Base-by-base conservation (phyloP, 2,329 filamentous ascomycete species). In the Neopestalotiopsis rosae region DNA sequence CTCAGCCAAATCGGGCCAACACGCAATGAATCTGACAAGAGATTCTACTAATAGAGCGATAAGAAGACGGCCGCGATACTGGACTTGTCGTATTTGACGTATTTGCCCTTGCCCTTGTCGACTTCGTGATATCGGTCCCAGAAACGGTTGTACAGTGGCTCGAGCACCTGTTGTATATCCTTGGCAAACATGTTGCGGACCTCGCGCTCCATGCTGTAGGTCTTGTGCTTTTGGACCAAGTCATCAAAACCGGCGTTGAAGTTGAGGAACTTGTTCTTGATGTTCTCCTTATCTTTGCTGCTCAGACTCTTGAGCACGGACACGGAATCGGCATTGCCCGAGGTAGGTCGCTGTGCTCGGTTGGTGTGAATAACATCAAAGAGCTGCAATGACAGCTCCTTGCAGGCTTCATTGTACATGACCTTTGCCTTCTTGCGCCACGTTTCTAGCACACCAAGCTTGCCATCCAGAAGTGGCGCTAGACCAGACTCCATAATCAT, bases 41-140 rank as follows among this genome's bases (percentile, higher is more conserved):
- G 10, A 38, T 7, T 38, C 34, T 38, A 38, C n/a, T 67, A 86
- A 71, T 84, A 86, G 34, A 90, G 79, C 66, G 85, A 87, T 66
- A 84, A 75, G 75, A 91, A 91, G 10, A 91, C 85, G 28, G 89
- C 88, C 61, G 92, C 89, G 75, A 99, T 91, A 62, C 90, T 89
- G 56, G 86, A 86, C 85, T 98, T 98, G 83, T 98, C 95, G 79
- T 97, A 98, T 84, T 97, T 98, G 79, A 97, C 94, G 81, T 98
- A 97, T 81, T 99, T 99, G 74, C 95, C 95, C 82, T 95, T 97
- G 69, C 96, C 96, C 84, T 97, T 98, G 82, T 98, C 95, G 72
- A 98, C 91, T 81, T 98, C 96, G 79, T 98, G 95, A 79, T 99
- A 99, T 34, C 95, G 89, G 81, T 98, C 96, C 90, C 94, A 98